Conservation (phyloP, 768 basidiomycete genomes). For the Trametes maxima region DNA sequence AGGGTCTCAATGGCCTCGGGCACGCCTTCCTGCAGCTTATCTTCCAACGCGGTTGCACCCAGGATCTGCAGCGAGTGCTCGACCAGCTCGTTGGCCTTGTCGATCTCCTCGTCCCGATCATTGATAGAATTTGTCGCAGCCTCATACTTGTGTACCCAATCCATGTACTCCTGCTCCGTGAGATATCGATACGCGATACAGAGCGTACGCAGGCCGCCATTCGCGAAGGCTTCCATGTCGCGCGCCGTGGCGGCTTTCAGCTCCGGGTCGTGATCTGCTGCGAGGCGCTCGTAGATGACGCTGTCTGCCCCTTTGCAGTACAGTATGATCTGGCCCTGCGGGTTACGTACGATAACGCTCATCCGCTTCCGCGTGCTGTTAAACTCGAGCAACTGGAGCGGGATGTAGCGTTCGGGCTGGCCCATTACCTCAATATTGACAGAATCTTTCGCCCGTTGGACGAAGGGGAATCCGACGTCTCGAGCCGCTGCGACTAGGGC, state of each 20-base stretch:
- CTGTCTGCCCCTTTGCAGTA: constrained; percentile 98
- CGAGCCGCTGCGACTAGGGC: constrained; percentile 91
- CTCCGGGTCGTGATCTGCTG: constrained; percentile 68
- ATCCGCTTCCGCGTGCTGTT: constrained; percentile 93
- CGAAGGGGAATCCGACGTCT: constrained; percentile 91
- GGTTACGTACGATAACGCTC: constrained; percentile 87
- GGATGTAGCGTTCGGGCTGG: constrained; percentile 77
- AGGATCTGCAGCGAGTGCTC: constrained; percentile 85
- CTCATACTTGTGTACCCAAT: constrained; percentile 82
- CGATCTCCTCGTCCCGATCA: constrained; percentile 89
- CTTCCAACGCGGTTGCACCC: constrained; percentile 95
- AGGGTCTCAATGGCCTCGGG: constrained; percentile 94
- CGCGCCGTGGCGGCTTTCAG: constrained; percentile 77
- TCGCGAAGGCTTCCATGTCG: constrained; percentile 95
- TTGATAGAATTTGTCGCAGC: constrained; percentile 74
- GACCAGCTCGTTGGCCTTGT: constrained; percentile 80
- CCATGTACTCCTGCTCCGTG: constrained; percentile 79
- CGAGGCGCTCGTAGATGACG: constrained; percentile 87
- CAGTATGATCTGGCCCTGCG: constrained; percentile 79
- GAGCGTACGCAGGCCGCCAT: constrained; percentile 87
- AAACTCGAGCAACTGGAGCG: constrained; percentile 88
- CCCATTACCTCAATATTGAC: constrained; percentile 94
- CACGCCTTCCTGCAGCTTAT: constrained; percentile 96
- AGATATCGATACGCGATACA: constrained; percentile 84
- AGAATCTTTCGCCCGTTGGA: constrained; percentile 69